Percentiles rank a stretch among this genome's conserved stretches.
phyloP scores from a whole-genome alignment of 192 early-diverging fungal genomes.

The Rhizophagus sp. region DNA sequence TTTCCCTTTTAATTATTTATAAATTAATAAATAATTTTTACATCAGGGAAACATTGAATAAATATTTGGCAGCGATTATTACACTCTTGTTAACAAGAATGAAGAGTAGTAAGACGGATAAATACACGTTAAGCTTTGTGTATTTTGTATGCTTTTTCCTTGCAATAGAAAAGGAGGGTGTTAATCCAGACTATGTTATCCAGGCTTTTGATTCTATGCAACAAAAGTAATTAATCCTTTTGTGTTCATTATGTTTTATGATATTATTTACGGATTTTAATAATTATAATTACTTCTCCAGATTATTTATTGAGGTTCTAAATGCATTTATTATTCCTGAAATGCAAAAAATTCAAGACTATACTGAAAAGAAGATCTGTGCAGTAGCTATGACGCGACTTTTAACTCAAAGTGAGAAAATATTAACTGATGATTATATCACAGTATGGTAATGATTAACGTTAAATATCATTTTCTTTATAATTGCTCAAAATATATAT shows the following conservation, averaged over 20 bases:
- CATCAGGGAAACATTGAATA: constrained; percentile 42
- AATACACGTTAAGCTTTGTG: constrained; percentile 66
- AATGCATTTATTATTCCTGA: constrained; percentile 67
- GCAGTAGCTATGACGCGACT: constrained; percentile 66
- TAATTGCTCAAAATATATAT: constrained; percentile 8
- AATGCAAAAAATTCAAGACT: constrained; percentile 53
- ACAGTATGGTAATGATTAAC: constrained; percentile 39
- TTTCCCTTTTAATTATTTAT: background rate
- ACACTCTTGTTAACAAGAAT: constrained; percentile 47
- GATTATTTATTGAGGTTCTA: constrained; percentile 66
- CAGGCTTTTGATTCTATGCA: constrained; percentile 60
- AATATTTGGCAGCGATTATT: constrained; percentile 52
- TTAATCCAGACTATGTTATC: constrained; percentile 62
- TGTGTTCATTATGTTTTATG: constrained; percentile 17
- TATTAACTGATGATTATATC: constrained; percentile 58
- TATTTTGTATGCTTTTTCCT: constrained; percentile 68
- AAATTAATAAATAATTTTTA: constrained; percentile 32
- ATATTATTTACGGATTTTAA: constrained; percentile 33
- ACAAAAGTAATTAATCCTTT: constrained; percentile 42
- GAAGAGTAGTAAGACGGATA: constrained; percentile 61
- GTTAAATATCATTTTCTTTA: constrained; percentile 8
- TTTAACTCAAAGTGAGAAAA: constrained; percentile 53
- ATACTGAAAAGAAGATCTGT: constrained; percentile 62
- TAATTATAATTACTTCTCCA: constrained; percentile 37
- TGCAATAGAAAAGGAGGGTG: constrained; percentile 60